Evolutionary conservation across 371 early-diverging fungal genomes (phyloP).

Genomic region (Mucor velutinosus): DNA sequence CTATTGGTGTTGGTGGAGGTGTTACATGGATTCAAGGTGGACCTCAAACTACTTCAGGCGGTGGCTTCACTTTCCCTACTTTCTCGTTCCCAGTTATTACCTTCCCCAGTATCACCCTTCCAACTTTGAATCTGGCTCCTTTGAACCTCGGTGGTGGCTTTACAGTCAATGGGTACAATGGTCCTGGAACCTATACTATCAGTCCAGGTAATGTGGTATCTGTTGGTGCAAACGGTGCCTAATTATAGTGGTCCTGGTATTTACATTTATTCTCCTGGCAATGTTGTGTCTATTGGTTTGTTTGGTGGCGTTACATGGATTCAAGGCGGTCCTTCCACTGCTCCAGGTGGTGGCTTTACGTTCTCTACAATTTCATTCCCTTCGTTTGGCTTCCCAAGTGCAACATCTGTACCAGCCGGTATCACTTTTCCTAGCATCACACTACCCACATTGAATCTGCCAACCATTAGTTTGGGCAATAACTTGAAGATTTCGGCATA

Average conservation of each 20-base stretch:
- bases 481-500: neutral
- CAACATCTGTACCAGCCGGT: neutral
- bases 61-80: conserved; percentile 1
- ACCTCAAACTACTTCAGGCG: neutral
- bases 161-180: neutral
- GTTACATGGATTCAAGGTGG: conserved; percentile 2
- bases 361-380: neutral
- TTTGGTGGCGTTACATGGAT: neutral
- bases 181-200: conserved; percentile 7
- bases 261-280: conserved; percentile 4
- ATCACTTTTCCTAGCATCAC: conserved; percentile 4
- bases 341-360: neutral
- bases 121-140: neutral
- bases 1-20: neutral
- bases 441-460: neutral
- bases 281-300: neutral
- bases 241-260: conserved; percentile 10
- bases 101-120: conserved; percentile 7
- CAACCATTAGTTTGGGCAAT: neutral
- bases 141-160: neutral
- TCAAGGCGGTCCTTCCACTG: neutral
- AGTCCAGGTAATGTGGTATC: neutral
- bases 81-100: neutral
- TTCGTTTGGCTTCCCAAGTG: neutral
- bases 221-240: neutral